Base-by-base conservation (phyloP, 2,329 filamentous ascomycete genomes). In the Pseudonectria foliicola region DNA sequence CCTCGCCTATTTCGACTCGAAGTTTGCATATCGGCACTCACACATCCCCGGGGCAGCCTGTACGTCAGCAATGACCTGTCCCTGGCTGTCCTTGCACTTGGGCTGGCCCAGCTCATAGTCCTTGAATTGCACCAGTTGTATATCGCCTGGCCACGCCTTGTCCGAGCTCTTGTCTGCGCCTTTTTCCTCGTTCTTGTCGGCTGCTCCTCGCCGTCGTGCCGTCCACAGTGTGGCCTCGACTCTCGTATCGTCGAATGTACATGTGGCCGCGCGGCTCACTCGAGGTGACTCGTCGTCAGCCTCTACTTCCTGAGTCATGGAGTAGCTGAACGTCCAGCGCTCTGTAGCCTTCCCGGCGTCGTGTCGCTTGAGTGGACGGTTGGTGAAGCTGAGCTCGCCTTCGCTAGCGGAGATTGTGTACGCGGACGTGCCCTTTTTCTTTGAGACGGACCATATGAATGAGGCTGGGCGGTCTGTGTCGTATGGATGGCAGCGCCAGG, bases 401-500 rank as follows among this genome's bases (percentile, higher is more conserved):
- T 66, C 57, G 14, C 63, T 65, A 3, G 73, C 73, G 5, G 77
- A 77, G 43, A 80, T 72, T 29, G 59, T 60, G 55, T 70, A 77
- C 11, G 59, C 55, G 23, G 54, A 53, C 11, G 53, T 45, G 27
- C 63, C 59, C n/a, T 50, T 41, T 4, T 62, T 41, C 4, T 62
- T 50, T 3, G 57, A 56, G 38, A 85, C 77, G 38, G 72, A 64
- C 79, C 78, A 84, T 52, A 73, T 68, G 55, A 82, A 81, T 6
- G 67, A 72, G 0, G 72, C 64, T 4, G 66, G 53, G 4, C 61
- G 59, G 13, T 63, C 60, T 10, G 44, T 31, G 4, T 58, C 58
- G 49, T 71, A 73, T 2, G 79, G 77, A 40, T 70, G 74, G 62
- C 80, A 85, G 35, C 64, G 64, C 75, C 79, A 85, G 1, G 76